These are phyloP conservation scores for Auriscalpium orientale DNA, from an alignment of 768 basidiomycete species.

Conservation along the genomic window DNA sequence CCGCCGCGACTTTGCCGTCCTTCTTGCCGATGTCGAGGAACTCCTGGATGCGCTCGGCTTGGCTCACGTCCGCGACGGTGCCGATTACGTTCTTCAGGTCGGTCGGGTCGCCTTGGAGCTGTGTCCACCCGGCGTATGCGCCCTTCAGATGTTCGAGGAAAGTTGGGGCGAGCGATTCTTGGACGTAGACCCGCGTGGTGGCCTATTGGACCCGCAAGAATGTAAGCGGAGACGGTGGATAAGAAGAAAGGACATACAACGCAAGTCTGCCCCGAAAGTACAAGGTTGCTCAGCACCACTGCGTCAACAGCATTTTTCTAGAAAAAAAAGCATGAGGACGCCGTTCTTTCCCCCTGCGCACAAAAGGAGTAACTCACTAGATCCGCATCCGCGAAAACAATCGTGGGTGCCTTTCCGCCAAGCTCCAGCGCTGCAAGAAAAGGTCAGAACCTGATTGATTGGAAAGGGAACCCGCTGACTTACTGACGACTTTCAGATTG, in stretches of 20 bases:
- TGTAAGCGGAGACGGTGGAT: not conserved
- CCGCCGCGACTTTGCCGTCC: constrained; percentile 55
- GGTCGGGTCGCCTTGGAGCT: constrained; percentile 35
- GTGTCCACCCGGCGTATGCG: constrained; percentile 9
- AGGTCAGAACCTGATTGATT: not conserved
- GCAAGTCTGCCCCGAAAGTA: constrained; percentile 40
- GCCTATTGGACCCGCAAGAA: constrained; percentile 15
- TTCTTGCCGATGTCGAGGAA: constrained; percentile 73
- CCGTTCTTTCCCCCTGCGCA: not conserved
- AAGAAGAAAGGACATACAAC: constrained; percentile 25
- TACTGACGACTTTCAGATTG: not conserved
- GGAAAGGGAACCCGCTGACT: not conserved
- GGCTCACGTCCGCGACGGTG: constrained; percentile 12
- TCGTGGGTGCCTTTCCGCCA: not conserved
- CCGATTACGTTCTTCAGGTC: constrained; percentile 58
- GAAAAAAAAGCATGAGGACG: not conserved
- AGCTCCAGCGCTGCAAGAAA: not conserved
- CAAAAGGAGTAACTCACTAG: not conserved
- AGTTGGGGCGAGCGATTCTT: constrained; percentile 61
- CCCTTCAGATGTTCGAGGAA: constrained; percentile 47
- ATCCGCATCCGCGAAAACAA: not conserved
- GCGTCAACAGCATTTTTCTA: not conserved
- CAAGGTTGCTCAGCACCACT: not conserved
- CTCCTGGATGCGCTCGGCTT: constrained; percentile 54
- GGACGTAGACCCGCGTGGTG: constrained; percentile 68